phyloP scores from a whole-genome alignment of 108 stramenopile species.

The Schizochytrium sp. region DNA sequence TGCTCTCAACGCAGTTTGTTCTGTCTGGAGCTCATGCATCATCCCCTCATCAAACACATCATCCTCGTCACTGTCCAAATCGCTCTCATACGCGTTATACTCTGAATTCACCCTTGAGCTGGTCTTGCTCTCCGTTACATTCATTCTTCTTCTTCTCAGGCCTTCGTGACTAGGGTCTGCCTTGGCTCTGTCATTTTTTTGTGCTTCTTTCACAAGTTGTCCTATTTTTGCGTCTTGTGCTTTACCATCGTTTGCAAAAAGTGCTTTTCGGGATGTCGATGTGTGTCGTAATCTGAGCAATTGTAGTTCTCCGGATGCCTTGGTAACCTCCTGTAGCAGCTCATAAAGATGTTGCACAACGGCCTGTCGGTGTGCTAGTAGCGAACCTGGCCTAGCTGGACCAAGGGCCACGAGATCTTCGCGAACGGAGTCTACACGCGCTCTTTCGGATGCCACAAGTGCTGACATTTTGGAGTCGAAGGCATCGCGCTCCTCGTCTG shows the following conservation, averaged over 20 bases:
- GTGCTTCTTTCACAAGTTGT: not conserved
- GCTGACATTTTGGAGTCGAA: constrained; percentile 16
- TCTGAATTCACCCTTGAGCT: not conserved
- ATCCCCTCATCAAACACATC: not conserved
- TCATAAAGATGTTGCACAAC: constrained; percentile 41
- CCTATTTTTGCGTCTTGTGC: not conserved
- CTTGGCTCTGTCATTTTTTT: not conserved
- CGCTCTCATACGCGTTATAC: not conserved
- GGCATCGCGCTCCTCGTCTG: constrained; percentile 36
- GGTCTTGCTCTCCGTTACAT: not conserved
- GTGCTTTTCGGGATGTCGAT: constrained; percentile 33
- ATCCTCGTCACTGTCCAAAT: not conserved
- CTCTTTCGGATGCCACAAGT: not conserved
- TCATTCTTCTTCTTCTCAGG: not conserved
- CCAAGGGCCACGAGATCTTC: not conserved
- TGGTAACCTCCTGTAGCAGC: constrained; percentile 22
- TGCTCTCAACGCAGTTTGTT: not conserved
- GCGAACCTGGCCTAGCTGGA: not conserved
- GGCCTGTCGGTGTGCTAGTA: not conserved
- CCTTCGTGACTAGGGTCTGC: too few species aligned
- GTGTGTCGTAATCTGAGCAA: constrained; percentile 25
- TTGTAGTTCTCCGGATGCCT: constrained; percentile 34
- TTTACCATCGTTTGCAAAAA: not conserved
- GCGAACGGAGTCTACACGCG: not conserved
- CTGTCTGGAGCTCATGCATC: not conserved